Conservation (phyloP, 2,329 filamentous ascomycete species). For the Rachicladosporium sp. region DNA sequence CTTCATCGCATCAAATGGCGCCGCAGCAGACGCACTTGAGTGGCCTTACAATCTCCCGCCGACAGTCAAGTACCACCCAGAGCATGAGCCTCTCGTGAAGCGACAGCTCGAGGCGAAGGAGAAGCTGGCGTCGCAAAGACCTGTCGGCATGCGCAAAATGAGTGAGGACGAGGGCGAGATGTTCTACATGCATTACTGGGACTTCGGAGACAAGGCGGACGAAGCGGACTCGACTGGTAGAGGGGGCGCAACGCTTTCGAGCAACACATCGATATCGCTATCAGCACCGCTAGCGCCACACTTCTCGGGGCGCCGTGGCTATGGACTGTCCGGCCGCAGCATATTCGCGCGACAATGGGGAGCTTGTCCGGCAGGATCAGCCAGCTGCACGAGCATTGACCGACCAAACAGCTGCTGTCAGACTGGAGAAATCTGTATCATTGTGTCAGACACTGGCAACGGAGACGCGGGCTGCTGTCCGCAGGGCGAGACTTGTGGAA, state of each 20-base stretch:
- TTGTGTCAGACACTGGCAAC: slow-evolving; percentile 45
- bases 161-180: slow-evolving; percentile 58
- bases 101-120: slow-evolving; percentile 29
- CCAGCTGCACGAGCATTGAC: slow-evolving; percentile 50
- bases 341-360: slow-evolving; percentile 44
- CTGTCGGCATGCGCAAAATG: slow-evolving; percentile 61
- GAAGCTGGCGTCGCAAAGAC: slow-evolving; percentile 30
- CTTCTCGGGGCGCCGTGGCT: slow-evolving; percentile 1
- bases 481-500: slow-evolving; percentile 49
- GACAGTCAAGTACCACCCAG: slow-evolving; percentile 35
- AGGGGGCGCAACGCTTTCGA: not conserved
- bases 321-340: slow-evolving; percentile 16
- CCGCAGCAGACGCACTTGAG: slow-evolving; percentile 20
- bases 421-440: slow-evolving; percentile 52
- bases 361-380: slow-evolving; percentile 53
- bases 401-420: slow-evolving; percentile 62
- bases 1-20: slow-evolving; percentile 12
- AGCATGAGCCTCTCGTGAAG: slow-evolving; percentile 32
- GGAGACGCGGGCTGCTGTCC: slow-evolving; percentile 68
- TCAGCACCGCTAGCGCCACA: slow-evolving; percentile 5
- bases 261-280: slow-evolving; percentile 3
- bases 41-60: slow-evolving; percentile 37
- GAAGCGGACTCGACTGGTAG: not conserved
- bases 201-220: slow-evolving; percentile 24
- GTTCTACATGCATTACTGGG: slow-evolving; percentile 57